These are phyloP conservation scores for Xerocomellus chrysenteron DNA, from an alignment of 768 basidiomycete genomes.

Conservation along the genomic window DNA sequence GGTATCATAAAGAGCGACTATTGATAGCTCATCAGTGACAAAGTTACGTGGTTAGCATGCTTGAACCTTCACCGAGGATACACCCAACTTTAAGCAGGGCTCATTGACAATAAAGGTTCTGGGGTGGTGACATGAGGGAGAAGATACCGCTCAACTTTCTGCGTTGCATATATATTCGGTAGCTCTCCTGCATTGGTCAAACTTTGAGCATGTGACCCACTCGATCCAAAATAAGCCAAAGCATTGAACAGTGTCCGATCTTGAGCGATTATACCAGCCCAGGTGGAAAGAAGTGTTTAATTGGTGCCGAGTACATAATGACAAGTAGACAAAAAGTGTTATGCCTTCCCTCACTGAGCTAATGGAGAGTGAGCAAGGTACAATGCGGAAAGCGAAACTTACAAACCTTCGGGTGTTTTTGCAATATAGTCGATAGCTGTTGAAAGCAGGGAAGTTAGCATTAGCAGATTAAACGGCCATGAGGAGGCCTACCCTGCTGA, in stretches of 20 bases:
- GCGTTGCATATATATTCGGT: slow-evolving; percentile 10
- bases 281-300: slow-evolving; percentile 10
- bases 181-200: neutral
- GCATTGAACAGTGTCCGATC: neutral
- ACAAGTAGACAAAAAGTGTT: slow-evolving; percentile 5
- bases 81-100: slow-evolving; percentile 56
- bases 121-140: slow-evolving; percentile 9
- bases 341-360: slow-evolving; percentile 46
- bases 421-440: slow-evolving; percentile 92
- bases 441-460: slow-evolving; percentile 12
- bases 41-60: neutral
- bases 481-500: slow-evolving; percentile 68
- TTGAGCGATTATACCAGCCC: neutral
- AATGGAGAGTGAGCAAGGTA: slow-evolving; percentile 14
- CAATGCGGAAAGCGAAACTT: slow-evolving; percentile 3
- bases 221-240: neutral
- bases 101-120: slow-evolving; percentile 24
- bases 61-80: slow-evolving; percentile 60
- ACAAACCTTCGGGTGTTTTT: slow-evolving; percentile 85
- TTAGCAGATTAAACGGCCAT: neutral
- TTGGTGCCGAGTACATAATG: slow-evolving; percentile 22
- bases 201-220: slow-evolving; percentile 8
- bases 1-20: slow-evolving; percentile 39
- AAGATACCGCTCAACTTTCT: neutral
- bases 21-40: neutral